phyloP scores from a whole-genome alignment of 2,329 filamentous ascomycete genomes.

The Atkinsonella hypoxylon region DNA sequence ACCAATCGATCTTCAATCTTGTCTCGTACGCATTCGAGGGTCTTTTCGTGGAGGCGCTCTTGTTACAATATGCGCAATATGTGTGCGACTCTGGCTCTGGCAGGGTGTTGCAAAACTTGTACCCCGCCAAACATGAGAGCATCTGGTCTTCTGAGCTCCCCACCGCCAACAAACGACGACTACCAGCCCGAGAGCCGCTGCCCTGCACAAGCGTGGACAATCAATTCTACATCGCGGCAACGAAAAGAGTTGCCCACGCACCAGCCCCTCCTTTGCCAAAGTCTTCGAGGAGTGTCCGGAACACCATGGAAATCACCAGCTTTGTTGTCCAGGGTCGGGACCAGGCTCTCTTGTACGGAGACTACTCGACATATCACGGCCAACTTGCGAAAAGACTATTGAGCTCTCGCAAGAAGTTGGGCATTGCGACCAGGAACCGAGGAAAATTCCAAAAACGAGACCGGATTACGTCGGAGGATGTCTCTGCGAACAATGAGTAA shows the following conservation, averaged over 20 bases:
- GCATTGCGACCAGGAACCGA: slow-evolving; percentile 70
- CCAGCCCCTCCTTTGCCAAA: not conserved
- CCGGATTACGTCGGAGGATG: slow-evolving; percentile 60
- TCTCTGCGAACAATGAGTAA: slow-evolving; percentile 30
- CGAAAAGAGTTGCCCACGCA: not conserved
- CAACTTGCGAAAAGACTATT: slow-evolving; percentile 72
- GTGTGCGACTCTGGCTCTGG: not conserved
- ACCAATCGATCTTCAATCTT: no score
- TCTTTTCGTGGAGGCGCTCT: no score
- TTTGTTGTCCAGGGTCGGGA: slow-evolving; percentile 71
- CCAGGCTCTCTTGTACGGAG: slow-evolving; percentile 73
- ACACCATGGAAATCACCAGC: slow-evolving; percentile 75
- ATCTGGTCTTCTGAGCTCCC: not conserved
- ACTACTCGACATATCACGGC: slow-evolving; percentile 74
- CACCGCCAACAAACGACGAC: not conserved
- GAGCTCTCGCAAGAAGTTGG: slow-evolving; percentile 74
- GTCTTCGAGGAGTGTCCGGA: not conserved
- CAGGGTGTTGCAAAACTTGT: not conserved
- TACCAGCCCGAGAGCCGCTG: not conserved
- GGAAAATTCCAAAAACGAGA: slow-evolving; percentile 70
- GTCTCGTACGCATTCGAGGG: no score
- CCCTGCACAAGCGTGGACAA: not conserved
- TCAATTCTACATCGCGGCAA: not conserved
- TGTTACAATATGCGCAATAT: no score
- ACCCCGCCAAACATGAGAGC: not conserved